Percentiles rank a stretch among this genome's conserved stretches.
Conservation (phyloP, 1,284 basidiomycete species). For the Ganoderma resinaceum region DNA sequence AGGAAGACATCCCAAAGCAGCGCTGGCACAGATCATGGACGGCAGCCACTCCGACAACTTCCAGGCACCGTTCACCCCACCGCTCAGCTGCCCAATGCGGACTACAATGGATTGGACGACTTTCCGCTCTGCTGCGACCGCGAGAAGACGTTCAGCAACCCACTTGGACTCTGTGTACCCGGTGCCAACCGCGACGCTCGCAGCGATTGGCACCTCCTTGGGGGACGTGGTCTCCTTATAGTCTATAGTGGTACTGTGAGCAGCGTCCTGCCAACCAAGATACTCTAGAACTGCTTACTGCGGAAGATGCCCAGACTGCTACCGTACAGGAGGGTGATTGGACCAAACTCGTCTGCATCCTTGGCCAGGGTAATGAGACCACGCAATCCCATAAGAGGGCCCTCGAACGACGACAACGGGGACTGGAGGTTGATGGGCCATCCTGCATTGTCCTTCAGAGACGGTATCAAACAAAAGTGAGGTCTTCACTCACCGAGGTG, state of each 20-base stretch:
- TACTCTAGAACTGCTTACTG: slow-evolving; percentile 24
- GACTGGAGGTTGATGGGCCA: not conserved
- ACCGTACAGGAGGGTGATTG: slow-evolving; percentile 37
- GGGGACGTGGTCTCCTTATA: not conserved
- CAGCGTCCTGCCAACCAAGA: not conserved
- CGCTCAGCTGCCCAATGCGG: slow-evolving; percentile 39
- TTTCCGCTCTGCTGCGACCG: slow-evolving; percentile 24
- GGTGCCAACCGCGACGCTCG: slow-evolving; percentile 28
- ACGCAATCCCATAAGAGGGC: slow-evolving; percentile 34
- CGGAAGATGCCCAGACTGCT: slow-evolving; percentile 37
- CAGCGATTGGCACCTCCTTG: slow-evolving; percentile 21
- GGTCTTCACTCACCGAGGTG: not conserved
- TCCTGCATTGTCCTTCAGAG: not conserved
- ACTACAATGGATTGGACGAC: slow-evolving; percentile 28
- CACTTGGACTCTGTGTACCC: slow-evolving; percentile 40
- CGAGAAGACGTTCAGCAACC: slow-evolving; percentile 36
- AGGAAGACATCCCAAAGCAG: slow-evolving; percentile 27
- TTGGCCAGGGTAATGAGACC: slow-evolving; percentile 37
- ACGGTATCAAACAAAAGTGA: not conserved
- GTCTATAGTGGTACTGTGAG: not conserved
- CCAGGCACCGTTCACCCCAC: slow-evolving; percentile 40
- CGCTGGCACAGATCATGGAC: slow-evolving; percentile 35
- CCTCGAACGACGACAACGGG: not conserved
- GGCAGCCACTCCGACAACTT: slow-evolving; percentile 42
- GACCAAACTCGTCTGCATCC: slow-evolving; percentile 26